Evolutionary conservation across 129 eudicot species (phyloP), one percentile per base, ranked within the genome.

Genomic region (Helianthus annuus): DNA sequence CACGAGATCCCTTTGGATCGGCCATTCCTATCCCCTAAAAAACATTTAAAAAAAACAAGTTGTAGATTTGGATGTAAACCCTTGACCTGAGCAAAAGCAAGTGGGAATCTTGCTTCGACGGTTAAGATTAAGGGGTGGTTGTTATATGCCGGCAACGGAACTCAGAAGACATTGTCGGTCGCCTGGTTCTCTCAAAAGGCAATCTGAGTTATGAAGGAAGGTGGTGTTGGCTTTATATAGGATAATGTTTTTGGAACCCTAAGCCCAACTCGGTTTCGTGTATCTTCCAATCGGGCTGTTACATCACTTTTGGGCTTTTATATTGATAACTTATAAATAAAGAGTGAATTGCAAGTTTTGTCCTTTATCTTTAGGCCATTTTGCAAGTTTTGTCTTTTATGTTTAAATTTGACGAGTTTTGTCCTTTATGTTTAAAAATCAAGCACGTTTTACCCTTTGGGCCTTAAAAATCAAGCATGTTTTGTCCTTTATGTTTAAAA

Each of bases 71-170:
- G 2, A 52, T 74, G 78, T 74, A 51, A 63, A n/a, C 14, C 78
- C 71, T 51, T 24, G 64, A 52, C 64, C 67, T 39, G 64, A 36
- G 78, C 7, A 49, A 36, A 64, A 64, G 51, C 53, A 64, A 64
- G 52, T 51, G 2, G 17, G 13, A 48, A 59, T 3, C 69, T 73
- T 6, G 36, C 64, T 51, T 38, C 44, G 2, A 74, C 78, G n/a
- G 13, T 12, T 6, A 4, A 51, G 39, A 74, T 15, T 10, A 4
- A 64, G 44, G 71, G 29, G 32, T 64, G 8, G 24, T 73, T 49
- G 78, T 48, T 74, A 63, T 74, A 64, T 52, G 78, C 78, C 78
- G 78, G 78, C 78, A 74, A 74, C 78, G 78, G 78, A 74, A 74
- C 78, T 74, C 78, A 74, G 78, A n/a, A 71, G 54, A 12, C 54